Evolutionary conservation across 768 basidiomycete genomes (phyloP), one percentile per base, ranked within the genome.

Genomic region (Boletellus ananas): DNA sequence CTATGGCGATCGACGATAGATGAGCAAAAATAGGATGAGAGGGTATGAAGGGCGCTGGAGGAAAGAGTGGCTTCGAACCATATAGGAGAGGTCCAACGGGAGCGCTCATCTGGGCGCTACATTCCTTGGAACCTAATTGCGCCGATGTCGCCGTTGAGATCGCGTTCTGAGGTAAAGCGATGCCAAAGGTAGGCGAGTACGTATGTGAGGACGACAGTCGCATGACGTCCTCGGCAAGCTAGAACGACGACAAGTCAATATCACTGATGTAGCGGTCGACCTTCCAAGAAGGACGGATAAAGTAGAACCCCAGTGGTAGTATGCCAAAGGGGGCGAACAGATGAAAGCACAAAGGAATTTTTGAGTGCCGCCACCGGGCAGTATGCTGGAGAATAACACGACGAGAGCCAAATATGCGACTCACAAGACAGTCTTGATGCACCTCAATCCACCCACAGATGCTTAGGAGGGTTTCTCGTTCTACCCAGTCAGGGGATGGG

Each of bases 401-500:
- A 38, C 13, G 37, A 17, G 35, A 50, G 40, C 18, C 6, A 44
- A 41, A 33, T 9, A 27, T 43, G 34, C 27, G 29, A 79, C 88
- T 77, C 69, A 90, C 88, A 68, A 87, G 61, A 60, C 82, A 84
- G 45, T 74, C 72, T 46, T 74, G 76, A 59, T 83, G 74, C 17
- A 90, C 77, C 58, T 90, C 83, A 52, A 91, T 76, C 86, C 85
- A 89, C 11, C 88, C 89, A 46, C 63, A 79, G 31, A 73, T 67
- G 56, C 83, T 85, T 67, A 80, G 80, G 67, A 90, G 72, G 44
- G 81, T 70, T 60, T 87, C 85, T 43, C 79, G 76, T 69, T 90
- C 88, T 6, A 81, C 81, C 85, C 86, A 90, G 39, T 87, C 85
- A 45, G 84, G 81, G 1, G 80, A 80, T 14, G 88, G 86, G 43